phyloP scores from a whole-genome alignment of 176 grass and related monocot species.

The Hyparrhenia diplandra region DNA sequence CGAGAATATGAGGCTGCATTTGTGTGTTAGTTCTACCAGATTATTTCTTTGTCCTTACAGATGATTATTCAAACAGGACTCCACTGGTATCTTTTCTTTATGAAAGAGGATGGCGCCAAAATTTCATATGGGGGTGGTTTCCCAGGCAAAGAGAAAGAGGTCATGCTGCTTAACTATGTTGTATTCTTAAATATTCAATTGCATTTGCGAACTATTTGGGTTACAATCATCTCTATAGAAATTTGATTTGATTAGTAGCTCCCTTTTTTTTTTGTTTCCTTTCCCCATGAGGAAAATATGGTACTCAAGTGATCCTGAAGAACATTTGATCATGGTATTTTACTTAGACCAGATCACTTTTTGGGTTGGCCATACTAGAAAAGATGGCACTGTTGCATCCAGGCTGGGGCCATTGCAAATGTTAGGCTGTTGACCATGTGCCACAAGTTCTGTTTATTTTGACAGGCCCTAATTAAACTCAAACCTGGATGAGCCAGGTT shows the following conservation, averaged over 20 bases:
- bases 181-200: slow-evolving; percentile 1
- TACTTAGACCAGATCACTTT: neutral
- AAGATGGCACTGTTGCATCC: neutral
- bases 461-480: neutral
- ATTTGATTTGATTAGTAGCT: neutral
- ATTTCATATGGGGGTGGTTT: slow-evolving; percentile 93
- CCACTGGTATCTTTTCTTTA: slow-evolving; percentile 86
- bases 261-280: neutral
- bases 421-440: neutral
- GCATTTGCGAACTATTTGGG: slow-evolving; percentile 3
- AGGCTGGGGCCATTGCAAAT: neutral
- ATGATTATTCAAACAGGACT: slow-evolving; percentile 54
- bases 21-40: neutral
- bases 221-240: neutral
- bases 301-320: neutral
- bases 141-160: slow-evolving; percentile 84
- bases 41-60: neutral
- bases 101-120: slow-evolving; percentile 94
- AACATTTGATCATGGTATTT: neutral
- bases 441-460: neutral
- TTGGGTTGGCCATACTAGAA: neutral
- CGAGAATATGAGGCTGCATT: neutral
- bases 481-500: neutral
- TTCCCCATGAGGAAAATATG: neutral
- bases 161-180: slow-evolving; percentile 29